Evolutionary conservation across 768 basidiomycete species (phyloP).

Genomic region (Russula sp.): DNA sequence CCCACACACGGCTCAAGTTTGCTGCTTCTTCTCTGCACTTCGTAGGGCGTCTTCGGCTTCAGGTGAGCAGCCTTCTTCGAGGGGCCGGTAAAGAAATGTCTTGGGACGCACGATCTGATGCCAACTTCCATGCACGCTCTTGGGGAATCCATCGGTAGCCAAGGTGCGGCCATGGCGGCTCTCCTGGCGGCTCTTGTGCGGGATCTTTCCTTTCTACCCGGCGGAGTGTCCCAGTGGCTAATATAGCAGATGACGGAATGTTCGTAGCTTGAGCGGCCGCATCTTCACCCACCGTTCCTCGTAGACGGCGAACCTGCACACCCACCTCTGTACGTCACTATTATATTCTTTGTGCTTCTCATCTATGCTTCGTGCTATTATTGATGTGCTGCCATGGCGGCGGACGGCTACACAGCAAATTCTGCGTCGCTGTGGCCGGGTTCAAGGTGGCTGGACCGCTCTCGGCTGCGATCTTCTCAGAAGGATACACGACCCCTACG

Average conservation of each 20-base stretch:
- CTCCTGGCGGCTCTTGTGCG: slow-evolving; percentile 63
- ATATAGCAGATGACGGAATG: slow-evolving; percentile 4
- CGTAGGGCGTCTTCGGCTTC: slow-evolving; percentile 74
- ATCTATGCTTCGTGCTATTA: background rate
- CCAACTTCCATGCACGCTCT: background rate
- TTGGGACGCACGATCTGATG: slow-evolving; percentile 10
- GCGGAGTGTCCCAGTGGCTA: background rate
- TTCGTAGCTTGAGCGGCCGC: slow-evolving; percentile 48
- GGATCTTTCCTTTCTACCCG: slow-evolving; percentile 14
- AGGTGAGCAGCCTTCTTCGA: slow-evolving; percentile 39
- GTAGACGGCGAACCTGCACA: slow-evolving; percentile 60
- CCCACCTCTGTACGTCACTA: slow-evolving; percentile 57
- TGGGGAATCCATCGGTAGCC: slow-evolving; percentile 37
- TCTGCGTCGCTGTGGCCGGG: slow-evolving; percentile 72
- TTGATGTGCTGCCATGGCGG: slow-evolving; percentile 4
- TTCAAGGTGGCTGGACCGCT: slow-evolving; percentile 50
- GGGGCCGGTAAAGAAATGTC: background rate
- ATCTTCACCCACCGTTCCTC: slow-evolving; percentile 51
- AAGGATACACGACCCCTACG: slow-evolving; percentile 60
- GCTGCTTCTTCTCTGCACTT: slow-evolving; percentile 6
- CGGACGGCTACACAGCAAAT: slow-evolving; percentile 40
- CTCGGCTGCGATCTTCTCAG: slow-evolving; percentile 43
- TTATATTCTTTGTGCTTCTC: slow-evolving; percentile 2
- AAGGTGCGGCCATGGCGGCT: slow-evolving; percentile 74
- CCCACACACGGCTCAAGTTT: slow-evolving; percentile 5